Evolutionary conservation across 2,329 filamentous ascomycete species (phyloP), one percentile per base, ranked within the genome.

Genomic region (Pseudopithomyces chartarum): DNA sequence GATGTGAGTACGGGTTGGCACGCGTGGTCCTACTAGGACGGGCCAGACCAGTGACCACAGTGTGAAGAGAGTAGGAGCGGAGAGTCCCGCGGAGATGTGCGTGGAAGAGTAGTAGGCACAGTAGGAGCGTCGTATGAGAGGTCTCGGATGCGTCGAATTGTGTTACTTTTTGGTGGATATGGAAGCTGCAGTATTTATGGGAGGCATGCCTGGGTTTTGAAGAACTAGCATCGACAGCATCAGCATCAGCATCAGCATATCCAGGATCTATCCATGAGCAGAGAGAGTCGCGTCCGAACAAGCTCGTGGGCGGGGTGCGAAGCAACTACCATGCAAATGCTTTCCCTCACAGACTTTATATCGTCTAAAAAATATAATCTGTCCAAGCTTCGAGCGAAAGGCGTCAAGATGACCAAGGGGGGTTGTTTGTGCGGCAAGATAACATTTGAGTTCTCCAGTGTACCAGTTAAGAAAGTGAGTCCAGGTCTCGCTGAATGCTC

Each of bases 401-500:
- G 45, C 10, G 42, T 57, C n/a, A 56, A 33, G 39, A 65, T 67
- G 62, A 50, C 52, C 13, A 69, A 68, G 57, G 71, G 71, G 58
- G 66, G 64, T 33, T 73, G 71, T 57, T 22, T 70, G 26, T 76
- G 74, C 55, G 73, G 73, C 15, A 69, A 73, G n/a, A 69, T 71
- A 49, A 68, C 65, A 15, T 76, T 75, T 55, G 63, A 74, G 52
- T 70, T 72, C 46, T 60, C 65, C 5, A 69, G 69, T 22, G 69
- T 73, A 39, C 67, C 73, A 38, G 48, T 55, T 6, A 60, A 56
- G 46, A 63, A 54, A 17, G 55, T 65, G 20, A 32, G 47, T 50
- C 3, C 19, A 17, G 1, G 10, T 2, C 8, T 23, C 5, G 6
- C 13, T 12, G 2, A 4, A n/a, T n/a, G n/a, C 38, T 6, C 2